Evolutionary conservation across 495 filamentous ascomycete genomes (phyloP).

Genomic region (Choiromyces venosus): DNA sequence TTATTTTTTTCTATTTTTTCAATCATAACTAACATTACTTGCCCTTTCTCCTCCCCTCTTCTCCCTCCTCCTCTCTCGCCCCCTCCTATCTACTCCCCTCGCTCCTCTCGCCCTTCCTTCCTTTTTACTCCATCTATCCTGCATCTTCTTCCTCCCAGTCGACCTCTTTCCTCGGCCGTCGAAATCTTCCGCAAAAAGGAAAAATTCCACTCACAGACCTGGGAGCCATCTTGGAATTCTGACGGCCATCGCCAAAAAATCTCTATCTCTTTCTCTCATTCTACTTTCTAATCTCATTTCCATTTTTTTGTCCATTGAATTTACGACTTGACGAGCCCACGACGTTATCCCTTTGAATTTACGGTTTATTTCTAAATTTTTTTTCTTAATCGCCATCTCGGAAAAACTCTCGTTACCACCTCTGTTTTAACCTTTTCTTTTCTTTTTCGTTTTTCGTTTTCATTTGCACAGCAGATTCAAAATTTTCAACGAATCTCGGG

Average conservation of each 20-base stretch:
- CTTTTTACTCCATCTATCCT: constrained; percentile 18
- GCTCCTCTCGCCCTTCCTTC: constrained; percentile 6
- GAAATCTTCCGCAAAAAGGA: neutral
- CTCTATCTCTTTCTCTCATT: constrained; percentile 16
- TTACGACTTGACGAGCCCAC: constrained; percentile 40
- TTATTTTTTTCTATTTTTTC: constrained; percentile 12
- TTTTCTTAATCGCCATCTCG: neutral
- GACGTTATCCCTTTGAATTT: constrained; percentile 8
- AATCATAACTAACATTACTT: constrained; percentile 1
- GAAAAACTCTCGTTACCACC: neutral
- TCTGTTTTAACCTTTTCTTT: neutral
- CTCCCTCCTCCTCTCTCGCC: neutral
- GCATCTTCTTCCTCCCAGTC: constrained; percentile 11
- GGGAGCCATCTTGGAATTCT: constrained; percentile 1
- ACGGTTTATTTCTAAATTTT: neutral
- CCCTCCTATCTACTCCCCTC: constrained; percentile 16
- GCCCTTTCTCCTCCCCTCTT: constrained; percentile 13
- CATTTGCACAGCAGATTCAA: neutral
- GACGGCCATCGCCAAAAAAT: constrained; percentile 29
- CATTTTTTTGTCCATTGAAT: constrained; percentile 18
- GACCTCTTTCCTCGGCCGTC: neutral
- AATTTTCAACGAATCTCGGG: neutral
- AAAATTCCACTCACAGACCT: neutral
- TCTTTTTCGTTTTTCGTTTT: neutral
- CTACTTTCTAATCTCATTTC: constrained; percentile 20